Base-by-base conservation (phyloP, 208 protist genomes). In the Trypanosomatidae sp. region DNA sequence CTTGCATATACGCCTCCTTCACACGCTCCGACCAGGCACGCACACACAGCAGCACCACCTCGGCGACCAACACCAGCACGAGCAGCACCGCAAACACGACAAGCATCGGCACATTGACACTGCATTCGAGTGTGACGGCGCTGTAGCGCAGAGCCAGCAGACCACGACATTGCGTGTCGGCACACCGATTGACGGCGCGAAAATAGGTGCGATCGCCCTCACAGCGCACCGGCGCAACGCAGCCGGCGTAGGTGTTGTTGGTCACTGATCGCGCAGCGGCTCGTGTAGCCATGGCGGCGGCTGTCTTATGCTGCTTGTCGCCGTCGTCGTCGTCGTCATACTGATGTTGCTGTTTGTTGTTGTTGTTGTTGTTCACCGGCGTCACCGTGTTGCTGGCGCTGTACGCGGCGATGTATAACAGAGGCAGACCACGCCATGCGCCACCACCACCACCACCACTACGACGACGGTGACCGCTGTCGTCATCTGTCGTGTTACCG, bases 181-280 rank as follows among this genome's bases (percentile, higher is more conserved):
- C 71, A 21, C 79, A 84, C 6, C 32, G 55, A 16, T 88, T 84
- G 2, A 88, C 24, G 8, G 66, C 66, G 10, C 39, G 33, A 27
- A 69, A 75, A 25, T 59, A 73, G 1, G n/a, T n/a, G 11, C n/a
- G 11, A 35, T n/a, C 30, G n/a, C n/a, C 30, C 11, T n/a, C 30
- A 35, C 30, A n/a, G 30, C 30, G n/a, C n/a, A n/a, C n/a, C n/a
- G n/a, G n/a, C n/a, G n/a, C n/a, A n/a, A n/a, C n/a, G n/a, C n/a
- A n/a, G n/a, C n/a, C n/a, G n/a, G n/a, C n/a, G n/a, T n/a, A n/a
- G n/a, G n/a, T n/a, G n/a, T n/a, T n/a, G n/a, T n/a, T n/a, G n/a
- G n/a, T n/a, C n/a, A n/a, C n/a, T n/a, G n/a, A n/a, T n/a, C n/a
- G n/a, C n/a, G n/a, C n/a, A n/a, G n/a, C n/a, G n/a, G n/a, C n/a